Evolutionary conservation across 192 early-diverging fungal genomes (phyloP).

Genomic region (Geosiphon pyriformis): DNA sequence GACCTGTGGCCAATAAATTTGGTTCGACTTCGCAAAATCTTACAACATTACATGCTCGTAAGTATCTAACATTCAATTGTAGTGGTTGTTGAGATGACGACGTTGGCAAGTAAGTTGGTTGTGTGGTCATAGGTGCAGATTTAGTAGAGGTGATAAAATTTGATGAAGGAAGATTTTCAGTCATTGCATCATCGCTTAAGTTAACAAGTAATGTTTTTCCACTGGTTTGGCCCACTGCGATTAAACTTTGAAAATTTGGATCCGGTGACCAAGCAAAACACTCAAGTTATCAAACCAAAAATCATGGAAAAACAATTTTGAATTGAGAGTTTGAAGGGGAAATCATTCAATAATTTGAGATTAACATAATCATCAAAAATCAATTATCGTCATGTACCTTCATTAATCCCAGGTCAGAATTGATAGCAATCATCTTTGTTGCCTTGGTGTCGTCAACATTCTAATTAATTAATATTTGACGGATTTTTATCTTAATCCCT

Average conservation of each 20-base stretch:
- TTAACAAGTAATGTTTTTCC: slow-evolving; percentile 45
- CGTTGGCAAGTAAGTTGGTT: neutral
- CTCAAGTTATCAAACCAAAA: slow-evolving; percentile 26
- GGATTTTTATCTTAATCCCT: neutral
- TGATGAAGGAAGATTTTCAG: neutral
- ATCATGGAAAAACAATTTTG: neutral
- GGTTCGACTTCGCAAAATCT: slow-evolving; percentile 61
- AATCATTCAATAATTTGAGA: neutral
- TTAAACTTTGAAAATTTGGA: slow-evolving; percentile 46
- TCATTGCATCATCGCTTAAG: neutral
- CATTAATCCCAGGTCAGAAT: slow-evolving; percentile 40
- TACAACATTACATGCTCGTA: slow-evolving; percentile 67
- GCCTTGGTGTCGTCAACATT: slow-evolving; percentile 12
- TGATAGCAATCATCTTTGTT: slow-evolving; percentile 39
- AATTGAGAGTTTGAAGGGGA: neutral
- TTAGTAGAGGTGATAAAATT: slow-evolving; percentile 30
- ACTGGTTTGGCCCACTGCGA: slow-evolving; percentile 56
- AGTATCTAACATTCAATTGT: slow-evolving; percentile 45
- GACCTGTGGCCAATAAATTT: slow-evolving; percentile 56
- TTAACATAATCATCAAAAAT: too few relatives aligned
- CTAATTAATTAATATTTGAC: slow-evolving; percentile 14
- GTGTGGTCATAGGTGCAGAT: slow-evolving; percentile 29
- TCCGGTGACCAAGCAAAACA: slow-evolving; percentile 67
- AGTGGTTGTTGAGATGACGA: slow-evolving; percentile 27
- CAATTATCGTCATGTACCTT: slow-evolving; percentile 36